Percentiles rank a stretch among this genome's conserved stretches.
These are phyloP conservation scores for Trichoderma guizhouense DNA, from an alignment of 2,329 filamentous ascomycete genomes.

Conservation along the genomic window DNA sequence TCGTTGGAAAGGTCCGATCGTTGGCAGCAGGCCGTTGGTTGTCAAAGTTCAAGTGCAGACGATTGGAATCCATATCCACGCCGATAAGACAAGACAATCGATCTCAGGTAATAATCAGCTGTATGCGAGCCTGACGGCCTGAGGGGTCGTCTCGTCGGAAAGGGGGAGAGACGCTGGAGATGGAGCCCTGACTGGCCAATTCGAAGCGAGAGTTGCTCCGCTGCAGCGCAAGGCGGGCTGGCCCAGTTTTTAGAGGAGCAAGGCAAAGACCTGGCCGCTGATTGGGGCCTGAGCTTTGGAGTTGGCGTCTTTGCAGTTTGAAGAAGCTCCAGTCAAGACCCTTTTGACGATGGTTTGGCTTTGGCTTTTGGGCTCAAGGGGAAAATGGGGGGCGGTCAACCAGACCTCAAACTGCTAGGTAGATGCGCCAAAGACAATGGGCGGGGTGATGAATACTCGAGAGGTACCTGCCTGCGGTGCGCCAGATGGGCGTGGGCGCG, in stretches of 20 bases:
- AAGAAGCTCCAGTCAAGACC: not conserved
- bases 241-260: conserved; percentile 7
- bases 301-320: not conserved
- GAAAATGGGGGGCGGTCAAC: conserved; percentile 9
- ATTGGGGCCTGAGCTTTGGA: not conserved
- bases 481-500: not conserved
- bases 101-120: not conserved
- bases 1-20: conserved; percentile 76
- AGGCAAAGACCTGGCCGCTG: not conserved
- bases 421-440: not conserved
- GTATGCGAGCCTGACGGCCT: conserved; percentile 19
- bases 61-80: conserved; percentile 48
- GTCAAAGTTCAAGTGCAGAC: conserved; percentile 65
- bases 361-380: not conserved
- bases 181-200: conserved; percentile 12
- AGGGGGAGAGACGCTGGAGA: conserved; percentile 8
- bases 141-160: conserved; percentile 18
- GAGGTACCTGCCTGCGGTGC: not conserved
- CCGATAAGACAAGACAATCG: conserved; percentile 9
- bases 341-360: not conserved
- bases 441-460: conserved; percentile 1
- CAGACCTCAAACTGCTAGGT: not conserved
- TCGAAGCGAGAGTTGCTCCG: conserved; percentile 4
- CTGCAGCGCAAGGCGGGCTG: conserved; percentile 7
- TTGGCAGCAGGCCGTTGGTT: conserved; percentile 60